Conservation (phyloP, 768 basidiomycete species). For the Agaricus blazei region DNA sequence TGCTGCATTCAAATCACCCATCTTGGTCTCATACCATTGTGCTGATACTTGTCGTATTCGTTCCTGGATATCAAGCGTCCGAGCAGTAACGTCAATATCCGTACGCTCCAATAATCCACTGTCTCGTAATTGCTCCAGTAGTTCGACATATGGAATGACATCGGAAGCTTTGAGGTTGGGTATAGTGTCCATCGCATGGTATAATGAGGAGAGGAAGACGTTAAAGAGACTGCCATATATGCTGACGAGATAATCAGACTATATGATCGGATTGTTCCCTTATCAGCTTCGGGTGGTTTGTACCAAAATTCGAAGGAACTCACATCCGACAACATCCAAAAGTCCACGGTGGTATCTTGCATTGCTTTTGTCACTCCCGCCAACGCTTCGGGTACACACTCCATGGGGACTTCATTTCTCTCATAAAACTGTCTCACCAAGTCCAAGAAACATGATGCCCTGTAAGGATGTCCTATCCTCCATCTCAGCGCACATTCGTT, state of each 20-base stretch:
- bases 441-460: conserved; percentile 77
- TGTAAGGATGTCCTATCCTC: conserved; percentile 79
- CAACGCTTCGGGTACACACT: conserved; percentile 90
- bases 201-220: conserved; percentile 79
- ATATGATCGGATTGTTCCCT: not conserved
- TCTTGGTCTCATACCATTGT: conserved; percentile 58
- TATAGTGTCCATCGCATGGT: conserved; percentile 76
- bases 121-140: conserved; percentile 68
- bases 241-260: conserved; percentile 67
- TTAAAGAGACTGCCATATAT: conserved; percentile 77
- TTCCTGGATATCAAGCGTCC: conserved; percentile 63
- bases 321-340: conserved; percentile 84
- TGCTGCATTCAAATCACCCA: conserved; percentile 55
- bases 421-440: conserved; percentile 85
- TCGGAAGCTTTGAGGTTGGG: conserved; percentile 71
- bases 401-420: conserved; percentile 85
- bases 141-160: conserved; percentile 54
- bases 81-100: conserved; percentile 65
- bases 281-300: not conserved
- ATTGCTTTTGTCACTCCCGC: conserved; percentile 65
- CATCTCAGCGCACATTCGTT: conserved; percentile 87
- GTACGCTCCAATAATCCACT: conserved; percentile 69
- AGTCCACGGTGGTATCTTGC: conserved; percentile 62
- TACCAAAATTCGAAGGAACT: conserved; percentile 23
- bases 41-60: conserved; percentile 55